phyloP scores from a whole-genome alignment of 1,284 basidiomycete genomes.

The Leccinum griseonigrum region DNA sequence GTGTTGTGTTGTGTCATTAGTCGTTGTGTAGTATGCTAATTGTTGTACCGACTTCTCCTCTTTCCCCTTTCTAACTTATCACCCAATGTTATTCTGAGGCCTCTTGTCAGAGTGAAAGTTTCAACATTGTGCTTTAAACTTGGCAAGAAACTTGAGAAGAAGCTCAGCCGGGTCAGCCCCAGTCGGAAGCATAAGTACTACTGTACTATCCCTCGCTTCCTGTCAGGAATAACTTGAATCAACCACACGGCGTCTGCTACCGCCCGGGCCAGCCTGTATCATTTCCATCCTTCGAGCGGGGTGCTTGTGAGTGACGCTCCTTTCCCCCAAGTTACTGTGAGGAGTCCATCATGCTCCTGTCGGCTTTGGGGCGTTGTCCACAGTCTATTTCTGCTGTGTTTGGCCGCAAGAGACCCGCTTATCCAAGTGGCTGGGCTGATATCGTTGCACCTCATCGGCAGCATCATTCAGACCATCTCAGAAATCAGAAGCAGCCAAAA shows the following conservation, averaged over 20 bases:
- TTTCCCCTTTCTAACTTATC: too few relatives aligned
- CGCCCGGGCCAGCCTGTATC: slow-evolving; percentile 42
- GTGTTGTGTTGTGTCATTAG: too few relatives aligned
- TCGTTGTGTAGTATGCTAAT: too few relatives aligned
- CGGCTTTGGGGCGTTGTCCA: slow-evolving; percentile 47
- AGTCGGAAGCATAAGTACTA: too few relatives aligned
- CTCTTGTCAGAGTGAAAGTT: too few relatives aligned
- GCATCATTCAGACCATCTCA: slow-evolving; percentile 47
- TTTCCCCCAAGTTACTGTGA: background rate
- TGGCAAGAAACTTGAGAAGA: too few relatives aligned
- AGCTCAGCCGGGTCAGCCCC: too few relatives aligned
- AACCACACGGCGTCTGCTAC: slow-evolving; percentile 32
- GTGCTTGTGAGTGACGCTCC: slow-evolving; percentile 47
- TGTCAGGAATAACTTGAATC: slow-evolving; percentile 20
- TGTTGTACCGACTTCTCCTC: too few relatives aligned
- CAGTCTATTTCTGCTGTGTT: slow-evolving; percentile 40
- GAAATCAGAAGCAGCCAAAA: slow-evolving; percentile 40
- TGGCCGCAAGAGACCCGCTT: slow-evolving; percentile 46
- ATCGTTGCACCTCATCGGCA: slow-evolving; percentile 48
- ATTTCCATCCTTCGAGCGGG: slow-evolving; percentile 60
- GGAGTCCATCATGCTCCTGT: background rate
- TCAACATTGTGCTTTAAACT: too few relatives aligned
- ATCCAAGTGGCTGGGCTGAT: slow-evolving; percentile 47
- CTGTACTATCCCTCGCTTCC: too few relatives aligned
- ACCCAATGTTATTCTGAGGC: too few relatives aligned